phyloP scores from a whole-genome alignment of 2,329 filamentous ascomycete species.

The Plectosphaerella plurivora region DNA sequence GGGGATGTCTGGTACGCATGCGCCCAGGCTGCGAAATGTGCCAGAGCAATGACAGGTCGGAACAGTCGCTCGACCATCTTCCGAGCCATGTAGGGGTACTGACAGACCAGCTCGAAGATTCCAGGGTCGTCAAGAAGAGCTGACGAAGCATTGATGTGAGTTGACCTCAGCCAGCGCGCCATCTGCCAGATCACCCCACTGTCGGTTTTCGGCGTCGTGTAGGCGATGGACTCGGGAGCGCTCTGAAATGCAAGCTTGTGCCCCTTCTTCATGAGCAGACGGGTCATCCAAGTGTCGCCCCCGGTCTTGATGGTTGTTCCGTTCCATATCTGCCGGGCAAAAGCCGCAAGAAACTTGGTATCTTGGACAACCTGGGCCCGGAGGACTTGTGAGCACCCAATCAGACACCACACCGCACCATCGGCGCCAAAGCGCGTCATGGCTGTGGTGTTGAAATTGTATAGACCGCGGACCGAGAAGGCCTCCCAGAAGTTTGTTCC shows the following conservation, averaged over 20 bases:
- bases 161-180: constrained; percentile 18
- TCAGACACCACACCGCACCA: constrained; percentile 18
- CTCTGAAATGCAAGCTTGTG: constrained; percentile 21
- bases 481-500: constrained; percentile 21
- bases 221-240: constrained; percentile 14
- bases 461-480: constrained; percentile 17
- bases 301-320: constrained; percentile 16
- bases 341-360: constrained; percentile 15
- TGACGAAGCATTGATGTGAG: constrained; percentile 5
- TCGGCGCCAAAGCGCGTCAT: constrained; percentile 15
- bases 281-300: constrained; percentile 21
- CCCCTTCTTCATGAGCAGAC: constrained; percentile 18
- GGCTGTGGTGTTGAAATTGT: constrained; percentile 12
- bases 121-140: constrained; percentile 4
- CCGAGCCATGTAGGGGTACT: constrained; percentile 10
- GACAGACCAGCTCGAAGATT: constrained; percentile 2
- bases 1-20: constrained; percentile 1
- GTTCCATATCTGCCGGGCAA: constrained; percentile 16
- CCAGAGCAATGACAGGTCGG: constrained; percentile 4
- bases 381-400: constrained; percentile 21
- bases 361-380: constrained; percentile 16
- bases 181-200: constrained; percentile 14
- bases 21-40: constrained; percentile 6
- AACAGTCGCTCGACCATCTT: constrained; percentile 10
- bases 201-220: constrained; percentile 15